Conservation (phyloP, 163 green algal species). For the Scenedesmus sp. region DNA sequence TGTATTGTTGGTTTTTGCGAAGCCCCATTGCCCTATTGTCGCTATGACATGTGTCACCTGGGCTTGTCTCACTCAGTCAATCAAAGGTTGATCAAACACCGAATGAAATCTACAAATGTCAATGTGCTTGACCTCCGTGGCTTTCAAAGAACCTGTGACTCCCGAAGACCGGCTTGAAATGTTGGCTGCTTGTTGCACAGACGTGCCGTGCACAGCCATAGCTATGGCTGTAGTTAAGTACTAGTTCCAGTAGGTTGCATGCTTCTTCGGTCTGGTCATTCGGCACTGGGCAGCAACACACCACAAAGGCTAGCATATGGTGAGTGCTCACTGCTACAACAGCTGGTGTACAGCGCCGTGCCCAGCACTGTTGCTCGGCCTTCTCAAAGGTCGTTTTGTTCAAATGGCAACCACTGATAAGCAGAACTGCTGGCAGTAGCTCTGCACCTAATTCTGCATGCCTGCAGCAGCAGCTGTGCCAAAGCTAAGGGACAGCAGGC, state of each 20-base stretch:
- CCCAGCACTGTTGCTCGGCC: background rate
- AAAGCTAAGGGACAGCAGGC: background rate
- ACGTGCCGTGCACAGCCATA: background rate
- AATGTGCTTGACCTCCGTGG: background rate
- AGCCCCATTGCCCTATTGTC: background rate
- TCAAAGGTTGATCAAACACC: background rate
- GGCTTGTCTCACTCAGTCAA: background rate
- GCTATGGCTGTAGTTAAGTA: background rate
- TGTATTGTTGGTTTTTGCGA: background rate
- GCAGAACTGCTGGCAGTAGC: background rate
- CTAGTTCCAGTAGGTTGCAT: background rate
- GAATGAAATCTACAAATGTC: background rate
- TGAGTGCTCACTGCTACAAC: constrained; percentile 4
- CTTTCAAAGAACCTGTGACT: background rate
- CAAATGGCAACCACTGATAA: no score
- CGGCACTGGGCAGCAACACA: background rate
- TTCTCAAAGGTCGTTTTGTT: background rate
- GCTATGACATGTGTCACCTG: background rate
- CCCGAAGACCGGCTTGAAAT: background rate
- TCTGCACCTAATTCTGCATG: background rate
- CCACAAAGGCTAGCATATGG: background rate
- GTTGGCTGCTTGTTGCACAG: background rate
- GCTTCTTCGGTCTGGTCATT: background rate
- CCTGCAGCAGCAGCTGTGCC: background rate
- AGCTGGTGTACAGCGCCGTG: background rate